Base-by-base conservation (phyloP, 371 early-diverging fungal genomes). In the Thermomucor indicae-seudaticae region DNA sequence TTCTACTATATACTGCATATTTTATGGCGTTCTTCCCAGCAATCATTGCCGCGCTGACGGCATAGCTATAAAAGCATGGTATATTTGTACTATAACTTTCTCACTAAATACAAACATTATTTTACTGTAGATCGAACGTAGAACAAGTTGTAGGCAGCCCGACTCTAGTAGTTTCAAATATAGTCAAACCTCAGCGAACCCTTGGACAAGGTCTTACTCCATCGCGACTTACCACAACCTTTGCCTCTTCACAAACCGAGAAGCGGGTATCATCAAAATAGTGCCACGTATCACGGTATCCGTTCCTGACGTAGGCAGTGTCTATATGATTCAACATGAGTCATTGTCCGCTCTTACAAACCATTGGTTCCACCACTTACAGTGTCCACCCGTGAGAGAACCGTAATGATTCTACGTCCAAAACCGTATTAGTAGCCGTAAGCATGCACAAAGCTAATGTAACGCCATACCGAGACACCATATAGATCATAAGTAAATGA, bases 191-290 rank as follows among this genome's bases (percentile, higher is more conserved):
- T n/a, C n/a, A n/a, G n/a, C n/a, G n/a, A n/a, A n/a, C n/a, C n/a
- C n/a, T n/a, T n/a, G n/a, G n/a, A n/a, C n/a, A n/a, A 8, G 24
- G 40, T 28, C 11, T 10, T 38, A 2, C 31, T 20, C 23, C 3
- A 16, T 10, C 25, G 19, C 19, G 41, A 38, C 66, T 65, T 79
- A 83, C 83, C 62, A 75, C 67, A 1, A 88, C 88, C 48, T 84
- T 78, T 20, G 62, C 54, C 60, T 86, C 82, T 37, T 80, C 78
- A 29, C 83, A 81, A 0, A 72, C 72, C 0, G 86, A 82, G 12
- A 94, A 86, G 12, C 91, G 68, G 20, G 93, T 85, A 67, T 97
- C 98, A 65, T 97, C 94, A 76, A 95, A 95, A 48, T 87, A 82
- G 62, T 86, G 89, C 98, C 98, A 97, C 61, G 88, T 80, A 19